These are phyloP conservation scores for Eutypella sp. DNA, from an alignment of 2,329 filamentous ascomycete species.

Conservation along the genomic window DNA sequence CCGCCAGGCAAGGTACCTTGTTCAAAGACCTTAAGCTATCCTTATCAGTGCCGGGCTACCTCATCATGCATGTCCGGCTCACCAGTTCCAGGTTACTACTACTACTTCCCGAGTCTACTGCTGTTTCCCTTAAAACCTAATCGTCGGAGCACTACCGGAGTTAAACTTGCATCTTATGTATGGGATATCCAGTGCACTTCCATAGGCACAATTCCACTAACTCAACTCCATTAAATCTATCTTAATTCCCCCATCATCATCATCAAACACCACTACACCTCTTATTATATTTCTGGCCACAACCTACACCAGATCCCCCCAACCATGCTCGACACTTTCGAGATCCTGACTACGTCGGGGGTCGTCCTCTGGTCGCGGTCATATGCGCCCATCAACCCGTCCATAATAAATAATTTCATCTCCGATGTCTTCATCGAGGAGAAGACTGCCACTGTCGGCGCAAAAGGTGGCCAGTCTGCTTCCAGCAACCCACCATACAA, in stretches of 20 bases:
- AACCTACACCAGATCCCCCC: neutral
- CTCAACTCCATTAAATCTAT: too few relatives aligned
- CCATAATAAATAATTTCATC: constrained; percentile 91
- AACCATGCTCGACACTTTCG: constrained; percentile 89
- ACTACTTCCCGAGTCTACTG: neutral
- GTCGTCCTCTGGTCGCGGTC: constrained; percentile 95
- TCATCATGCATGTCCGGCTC: constrained; percentile 13
- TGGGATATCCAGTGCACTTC: too few relatives aligned
- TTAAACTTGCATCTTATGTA: too few relatives aligned
- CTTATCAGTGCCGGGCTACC: too few relatives aligned
- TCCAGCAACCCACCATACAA: constrained; percentile 70
- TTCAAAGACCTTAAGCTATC: too few relatives aligned
- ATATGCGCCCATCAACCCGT: constrained; percentile 73
- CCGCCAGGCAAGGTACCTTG: neutral
- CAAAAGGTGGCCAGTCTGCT: constrained; percentile 55
- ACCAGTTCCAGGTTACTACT: neutral
- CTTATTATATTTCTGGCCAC: neutral
- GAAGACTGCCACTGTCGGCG: constrained; percentile 59
- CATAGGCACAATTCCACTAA: too few relatives aligned
- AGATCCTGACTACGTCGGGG: constrained; percentile 91
- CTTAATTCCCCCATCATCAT: too few relatives aligned
- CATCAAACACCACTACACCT: too few relatives aligned
- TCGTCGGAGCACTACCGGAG: too few relatives aligned
- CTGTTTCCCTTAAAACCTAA: neutral
- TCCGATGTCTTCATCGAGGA: constrained; percentile 97